phyloP scores from a whole-genome alignment of 768 basidiomycete species.

The Termitomyces sp. region DNA sequence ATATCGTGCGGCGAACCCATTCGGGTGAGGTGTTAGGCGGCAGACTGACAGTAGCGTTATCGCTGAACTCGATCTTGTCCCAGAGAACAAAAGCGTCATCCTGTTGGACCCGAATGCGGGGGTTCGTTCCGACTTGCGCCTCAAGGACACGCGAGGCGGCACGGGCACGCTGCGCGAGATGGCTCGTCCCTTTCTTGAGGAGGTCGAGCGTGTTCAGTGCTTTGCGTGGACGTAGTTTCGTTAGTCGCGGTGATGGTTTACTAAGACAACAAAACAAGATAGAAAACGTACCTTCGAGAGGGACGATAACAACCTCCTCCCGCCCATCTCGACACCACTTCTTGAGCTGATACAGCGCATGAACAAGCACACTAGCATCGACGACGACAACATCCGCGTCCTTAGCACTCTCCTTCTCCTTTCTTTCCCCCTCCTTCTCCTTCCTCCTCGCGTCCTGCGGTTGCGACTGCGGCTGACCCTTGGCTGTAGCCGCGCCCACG shows the following conservation, averaged over 20 bases:
- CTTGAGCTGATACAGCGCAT: constrained; percentile 74
- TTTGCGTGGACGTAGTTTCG: constrained; percentile 20
- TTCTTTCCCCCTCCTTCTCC: constrained; percentile 24
- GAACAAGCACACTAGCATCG: constrained; percentile 78
- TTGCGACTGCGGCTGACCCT: neutral
- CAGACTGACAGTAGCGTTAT: constrained; percentile 17
- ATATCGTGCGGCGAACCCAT: constrained; percentile 81
- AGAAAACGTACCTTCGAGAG: constrained; percentile 71
- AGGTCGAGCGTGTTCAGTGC: constrained; percentile 89
- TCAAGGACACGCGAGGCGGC: constrained; percentile 87
- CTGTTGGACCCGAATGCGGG: constrained; percentile 74
- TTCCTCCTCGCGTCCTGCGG: constrained; percentile 16
- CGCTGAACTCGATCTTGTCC: constrained; percentile 61
- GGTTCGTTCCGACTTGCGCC: constrained; percentile 77
- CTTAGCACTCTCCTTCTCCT: constrained; percentile 43
- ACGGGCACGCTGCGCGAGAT: constrained; percentile 77
- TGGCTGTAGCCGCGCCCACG: constrained; percentile 5
- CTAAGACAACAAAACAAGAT: neutral
- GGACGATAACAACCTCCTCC: constrained; percentile 74
- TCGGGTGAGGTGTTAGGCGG: constrained; percentile 50
- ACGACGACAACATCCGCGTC: constrained; percentile 74
- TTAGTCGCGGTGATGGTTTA: neutral
- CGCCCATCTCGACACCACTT: constrained; percentile 76
- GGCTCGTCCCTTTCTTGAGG: constrained; percentile 83
- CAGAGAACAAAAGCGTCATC: constrained; percentile 81